These are phyloP conservation scores for Funneliformis mosseae DNA, from an alignment of 192 early-diverging fungal genomes.

Conservation along the genomic window DNA sequence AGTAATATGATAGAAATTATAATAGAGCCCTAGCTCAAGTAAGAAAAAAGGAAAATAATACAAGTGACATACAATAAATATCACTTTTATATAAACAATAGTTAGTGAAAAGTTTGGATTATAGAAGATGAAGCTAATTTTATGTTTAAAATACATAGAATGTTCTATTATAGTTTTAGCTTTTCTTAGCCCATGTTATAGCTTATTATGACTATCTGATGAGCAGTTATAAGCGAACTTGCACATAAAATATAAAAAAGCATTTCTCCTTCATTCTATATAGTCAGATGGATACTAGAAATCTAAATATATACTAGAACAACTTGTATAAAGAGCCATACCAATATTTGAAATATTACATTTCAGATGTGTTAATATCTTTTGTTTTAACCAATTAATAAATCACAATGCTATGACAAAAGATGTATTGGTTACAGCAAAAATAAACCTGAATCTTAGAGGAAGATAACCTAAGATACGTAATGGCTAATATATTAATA, in stretches of 20 bases:
- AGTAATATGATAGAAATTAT: too few relatives aligned
- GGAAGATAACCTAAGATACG: neutral
- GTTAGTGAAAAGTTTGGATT: too few relatives aligned
- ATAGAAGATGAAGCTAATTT: too few relatives aligned
- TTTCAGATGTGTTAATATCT: constrained; percentile 29
- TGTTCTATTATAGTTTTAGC: too few relatives aligned
- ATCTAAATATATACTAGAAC: constrained; percentile 1
- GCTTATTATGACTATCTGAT: too few relatives aligned
- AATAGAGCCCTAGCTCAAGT: too few relatives aligned
- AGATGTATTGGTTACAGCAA: constrained; percentile 37
- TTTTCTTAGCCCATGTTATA: too few relatives aligned
- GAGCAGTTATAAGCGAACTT: too few relatives aligned
- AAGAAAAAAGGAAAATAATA: too few relatives aligned
- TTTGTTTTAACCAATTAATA: constrained; percentile 36
- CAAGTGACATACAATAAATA: too few relatives aligned
- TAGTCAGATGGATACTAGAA: neutral
- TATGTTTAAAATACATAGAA: too few relatives aligned
- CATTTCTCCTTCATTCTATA: neutral
- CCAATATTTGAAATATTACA: constrained; percentile 35
- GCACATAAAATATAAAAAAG: constrained; percentile 3
- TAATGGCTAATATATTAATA: constrained; percentile 20
- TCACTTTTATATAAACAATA: too few relatives aligned
- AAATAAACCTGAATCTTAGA: constrained; percentile 34
- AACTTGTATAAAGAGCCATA: constrained; percentile 24
- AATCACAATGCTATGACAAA: neutral